Evolutionary conservation across 2,329 filamentous ascomycete genomes (phyloP), one percentile per base, ranked within the genome.

Genomic region (Orbilia ellipsospora): DNA sequence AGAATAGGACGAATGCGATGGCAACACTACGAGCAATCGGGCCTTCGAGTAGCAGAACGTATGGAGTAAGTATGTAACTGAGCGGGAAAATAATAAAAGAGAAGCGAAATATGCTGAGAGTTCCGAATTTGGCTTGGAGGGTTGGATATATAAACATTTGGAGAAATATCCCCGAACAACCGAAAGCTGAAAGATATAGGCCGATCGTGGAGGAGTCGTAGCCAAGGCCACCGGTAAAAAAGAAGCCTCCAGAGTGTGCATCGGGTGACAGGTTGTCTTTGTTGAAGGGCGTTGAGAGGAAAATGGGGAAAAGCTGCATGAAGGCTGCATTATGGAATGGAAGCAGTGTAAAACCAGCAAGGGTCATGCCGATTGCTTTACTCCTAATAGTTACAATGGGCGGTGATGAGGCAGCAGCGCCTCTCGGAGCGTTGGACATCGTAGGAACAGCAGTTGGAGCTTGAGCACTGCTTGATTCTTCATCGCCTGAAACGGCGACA

Each of bases 101-200:
- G 15, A 86, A 82, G 3, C 89, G 87, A 85, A 90, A 93, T 51
- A 88, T 89, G 4, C 84, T 84, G 60, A 93, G 82, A 0, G 90
- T 90, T 28, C 92, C 92, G 0, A 92, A 86, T 2, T 86, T 86
- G 0, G 86, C 84, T 57, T 91, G 91, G 16, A 93, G 83, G 23
- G 83, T 83, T 0, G 92, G 91, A 80, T 94, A 94, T 7, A 92
- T 83, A 56, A 91, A 85, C 40, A 92, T 86, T 80, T 92, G 90
- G 45, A 95, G 84, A 0, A 85, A 83, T 50, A 95, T 90, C 16
- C 92, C 92, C 48, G 94, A 88, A 55, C 88, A 83, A 7, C 92
- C 92, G 15, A 95, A 86, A 59, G 91, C 89, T 1, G 92, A 89
- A 83, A 94, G 92, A 3, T 91, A 91, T 44, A 92, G 83, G n/a